Conservation (phyloP, 2,329 filamentous ascomycete species). For the Monosporascus sp. region DNA sequence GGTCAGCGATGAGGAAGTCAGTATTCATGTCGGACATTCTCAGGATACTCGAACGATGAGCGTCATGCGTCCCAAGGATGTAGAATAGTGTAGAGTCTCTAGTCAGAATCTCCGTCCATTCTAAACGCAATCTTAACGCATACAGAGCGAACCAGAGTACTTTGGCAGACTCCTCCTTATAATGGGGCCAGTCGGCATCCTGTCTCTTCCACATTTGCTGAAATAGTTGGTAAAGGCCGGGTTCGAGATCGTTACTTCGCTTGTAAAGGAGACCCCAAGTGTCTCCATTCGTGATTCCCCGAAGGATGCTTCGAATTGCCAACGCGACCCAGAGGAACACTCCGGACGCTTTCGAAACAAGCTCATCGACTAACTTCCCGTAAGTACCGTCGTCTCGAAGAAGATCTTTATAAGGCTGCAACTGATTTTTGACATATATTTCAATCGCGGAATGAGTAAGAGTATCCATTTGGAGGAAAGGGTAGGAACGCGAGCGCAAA, state of each 20-base stretch:
- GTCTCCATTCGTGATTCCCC: background rate
- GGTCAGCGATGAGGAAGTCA: background rate
- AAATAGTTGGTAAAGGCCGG: background rate
- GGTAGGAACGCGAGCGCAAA: background rate
- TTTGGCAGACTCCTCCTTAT: background rate
- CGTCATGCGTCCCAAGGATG: background rate
- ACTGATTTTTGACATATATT: background rate
- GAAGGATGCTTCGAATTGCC: background rate
- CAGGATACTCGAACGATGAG: background rate
- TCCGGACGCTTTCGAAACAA: background rate
- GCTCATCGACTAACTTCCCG: background rate
- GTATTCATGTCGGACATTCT: fast-evolving
- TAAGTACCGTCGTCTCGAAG: background rate
- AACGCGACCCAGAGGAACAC: background rate
- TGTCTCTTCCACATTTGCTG: background rate
- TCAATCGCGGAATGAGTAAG: constrained; percentile 2
- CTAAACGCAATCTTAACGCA: background rate
- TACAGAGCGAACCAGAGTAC: background rate
- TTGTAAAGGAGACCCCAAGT: background rate
- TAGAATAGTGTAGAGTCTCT: background rate
- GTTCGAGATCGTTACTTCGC: background rate
- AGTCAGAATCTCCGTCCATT: no score
- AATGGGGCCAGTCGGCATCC: background rate
- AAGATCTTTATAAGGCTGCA: background rate
- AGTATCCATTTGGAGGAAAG: constrained; percentile 2